These are phyloP conservation scores for Didymella pomorum DNA, from an alignment of 2,329 filamentous ascomycete genomes.

Conservation along the genomic window DNA sequence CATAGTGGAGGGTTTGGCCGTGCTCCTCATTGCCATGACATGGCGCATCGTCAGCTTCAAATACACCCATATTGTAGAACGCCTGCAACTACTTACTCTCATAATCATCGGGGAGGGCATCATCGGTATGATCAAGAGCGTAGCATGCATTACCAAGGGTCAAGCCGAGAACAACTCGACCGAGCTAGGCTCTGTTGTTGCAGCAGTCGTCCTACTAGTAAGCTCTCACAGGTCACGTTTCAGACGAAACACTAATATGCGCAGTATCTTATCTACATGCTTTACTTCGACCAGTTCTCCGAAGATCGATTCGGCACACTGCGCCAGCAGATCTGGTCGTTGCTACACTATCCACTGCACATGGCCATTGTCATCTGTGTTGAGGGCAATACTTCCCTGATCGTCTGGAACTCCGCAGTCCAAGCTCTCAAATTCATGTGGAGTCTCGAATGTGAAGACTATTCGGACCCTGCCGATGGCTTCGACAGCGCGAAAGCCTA, in stretches of 20 bases:
- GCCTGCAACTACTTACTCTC: conserved; percentile 67
- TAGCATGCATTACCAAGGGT: conserved; percentile 35
- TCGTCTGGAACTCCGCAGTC: conserved; percentile 37
- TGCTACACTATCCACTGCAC: conserved; percentile 68
- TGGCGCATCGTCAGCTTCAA: conserved; percentile 65
- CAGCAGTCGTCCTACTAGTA: conserved; percentile 30
- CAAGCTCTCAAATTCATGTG: conserved; percentile 35
- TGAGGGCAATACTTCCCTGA: conserved; percentile 56
- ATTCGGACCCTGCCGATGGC: conserved; percentile 24
- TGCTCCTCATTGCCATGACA: conserved; percentile 35
- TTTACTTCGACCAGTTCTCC: conserved; percentile 64
- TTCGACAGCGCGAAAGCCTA: conserved; percentile 23
- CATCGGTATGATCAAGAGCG: conserved; percentile 60
- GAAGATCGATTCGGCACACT: conserved; percentile 57
- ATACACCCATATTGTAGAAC: conserved; percentile 66
- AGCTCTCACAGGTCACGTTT: not conserved
- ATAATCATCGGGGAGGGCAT: conserved; percentile 71
- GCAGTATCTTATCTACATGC: conserved; percentile 65
- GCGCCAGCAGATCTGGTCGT: conserved; percentile 65
- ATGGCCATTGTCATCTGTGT: conserved; percentile 67
- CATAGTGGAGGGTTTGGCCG: conserved; percentile 31
- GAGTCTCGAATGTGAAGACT: conserved; percentile 25
- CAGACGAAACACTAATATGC: not conserved
- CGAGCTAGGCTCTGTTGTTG: conserved; percentile 33
- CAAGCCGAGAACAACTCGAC: conserved; percentile 29